Evolutionary conservation across 352 stramenopile species (phyloP), one percentile per base, ranked within the genome.

Genomic region (Phytopythium kandeliae): DNA sequence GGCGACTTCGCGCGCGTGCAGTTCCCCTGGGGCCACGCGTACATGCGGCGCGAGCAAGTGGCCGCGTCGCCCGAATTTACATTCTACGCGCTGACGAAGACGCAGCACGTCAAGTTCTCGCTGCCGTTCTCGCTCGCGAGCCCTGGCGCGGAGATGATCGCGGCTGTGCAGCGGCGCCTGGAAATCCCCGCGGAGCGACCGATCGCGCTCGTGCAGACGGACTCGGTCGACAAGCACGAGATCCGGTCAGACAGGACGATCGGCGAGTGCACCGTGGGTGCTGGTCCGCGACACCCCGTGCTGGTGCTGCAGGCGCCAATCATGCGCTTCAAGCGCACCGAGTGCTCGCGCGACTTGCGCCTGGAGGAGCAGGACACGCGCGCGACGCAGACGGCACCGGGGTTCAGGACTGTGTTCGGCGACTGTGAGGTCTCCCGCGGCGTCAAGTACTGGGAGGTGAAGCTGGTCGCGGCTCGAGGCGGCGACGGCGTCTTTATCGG

Each of bases 401-500:
- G 82, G 1, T 82, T 73, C 50, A 78, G 74, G 7, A 84, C 76
- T 0, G 69, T 91, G 8, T 44, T 90, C 17, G 75, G 75, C 37
- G 86, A 78, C 34, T 68, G 56, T 11, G 66, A 84, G 24, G 59
- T 89, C 13, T 49, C 61, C 12, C 73, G 74, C 48, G 82, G 79
- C 4, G 67, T 90, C 52, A 91, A 90, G 63, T 93, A 93, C 62
- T 93, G 82, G 82, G 79, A 93, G 52, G 74, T 88, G 11, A 54
- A 85, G 54, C 48, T 93, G 17, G 46, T 79, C 19, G 77, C 60
- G 24, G 57, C 74, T 8, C 57, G 63, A 21, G 64, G 65, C 22
- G 79, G 79, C 15, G 78, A 91, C 35, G 82, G 82, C 22, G 70
- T 93, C 30, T 90, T 93, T 48, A 38, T 91, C 0, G 82, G 79